Conservation (phyloP, 768 basidiomycete species). For the Cystofilobasidium ferigula region DNA sequence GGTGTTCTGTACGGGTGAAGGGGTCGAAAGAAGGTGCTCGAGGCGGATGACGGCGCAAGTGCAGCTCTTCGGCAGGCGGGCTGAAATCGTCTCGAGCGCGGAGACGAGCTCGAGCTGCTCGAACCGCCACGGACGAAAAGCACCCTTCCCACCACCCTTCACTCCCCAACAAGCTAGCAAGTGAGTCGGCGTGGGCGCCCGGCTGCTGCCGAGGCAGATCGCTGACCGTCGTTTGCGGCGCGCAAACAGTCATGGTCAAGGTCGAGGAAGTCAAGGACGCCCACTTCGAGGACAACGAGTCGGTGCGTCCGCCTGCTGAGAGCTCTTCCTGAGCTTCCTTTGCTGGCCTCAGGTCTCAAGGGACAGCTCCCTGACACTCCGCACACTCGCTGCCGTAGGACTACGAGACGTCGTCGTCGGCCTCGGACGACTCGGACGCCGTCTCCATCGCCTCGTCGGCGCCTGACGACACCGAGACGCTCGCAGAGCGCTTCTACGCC, state of each 20-base stretch:
- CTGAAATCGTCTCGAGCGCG: too few relatives aligned
- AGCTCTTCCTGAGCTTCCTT: background rate
- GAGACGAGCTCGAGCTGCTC: background rate
- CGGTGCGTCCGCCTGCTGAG: slow-evolving; percentile 25
- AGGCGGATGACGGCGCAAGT: too few relatives aligned
- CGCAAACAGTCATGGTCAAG: slow-evolving; percentile 59
- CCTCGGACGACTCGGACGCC: slow-evolving; percentile 57
- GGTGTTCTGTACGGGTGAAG: background rate
- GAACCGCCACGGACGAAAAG: background rate
- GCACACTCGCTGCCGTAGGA: slow-evolving; percentile 44
- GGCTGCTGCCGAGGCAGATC: background rate
- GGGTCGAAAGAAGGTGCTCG: background rate
- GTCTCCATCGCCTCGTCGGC: slow-evolving; percentile 70
- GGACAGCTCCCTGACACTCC: background rate
- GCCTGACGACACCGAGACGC: slow-evolving; percentile 49
- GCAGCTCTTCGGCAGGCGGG: too few relatives aligned
- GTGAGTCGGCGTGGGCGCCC: too few relatives aligned
- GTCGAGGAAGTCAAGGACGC: slow-evolving; percentile 59
- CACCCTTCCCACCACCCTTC: background rate
- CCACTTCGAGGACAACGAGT: slow-evolving; percentile 30
- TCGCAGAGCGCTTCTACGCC: slow-evolving; percentile 76
- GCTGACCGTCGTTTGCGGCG: background rate
- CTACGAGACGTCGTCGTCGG: slow-evolving; percentile 51
- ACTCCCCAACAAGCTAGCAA: too few relatives aligned
- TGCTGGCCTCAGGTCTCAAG: background rate